Conservation (phyloP, 495 filamentous ascomycete species). For the Entonaema liquescens region DNA sequence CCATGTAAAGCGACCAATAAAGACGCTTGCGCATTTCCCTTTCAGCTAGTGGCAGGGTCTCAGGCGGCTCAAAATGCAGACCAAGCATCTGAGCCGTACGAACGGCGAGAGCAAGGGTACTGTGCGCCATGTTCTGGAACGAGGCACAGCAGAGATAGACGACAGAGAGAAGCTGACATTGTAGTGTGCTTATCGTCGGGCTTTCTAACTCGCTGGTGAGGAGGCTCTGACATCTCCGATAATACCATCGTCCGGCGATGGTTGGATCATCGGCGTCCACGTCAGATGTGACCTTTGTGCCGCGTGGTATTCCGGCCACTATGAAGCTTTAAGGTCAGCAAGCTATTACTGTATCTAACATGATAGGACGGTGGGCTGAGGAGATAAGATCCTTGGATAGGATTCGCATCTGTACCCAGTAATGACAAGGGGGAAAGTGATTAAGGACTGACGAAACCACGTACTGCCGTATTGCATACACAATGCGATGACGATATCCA, state of each 20-base stretch:
- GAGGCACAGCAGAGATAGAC: slow-evolving; percentile 1
- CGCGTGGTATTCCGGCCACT: neutral
- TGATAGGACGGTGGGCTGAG: neutral
- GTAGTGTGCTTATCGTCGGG: slow-evolving; percentile 1
- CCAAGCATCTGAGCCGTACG: slow-evolving; percentile 1
- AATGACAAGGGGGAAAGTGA: neutral
- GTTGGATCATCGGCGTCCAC: neutral
- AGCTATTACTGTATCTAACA: neutral
- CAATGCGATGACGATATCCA: slow-evolving; percentile 5
- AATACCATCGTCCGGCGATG: neutral
- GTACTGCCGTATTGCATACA: slow-evolving; percentile 2
- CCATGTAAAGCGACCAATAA: slow-evolving; percentile 1
- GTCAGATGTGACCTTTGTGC: neutral
- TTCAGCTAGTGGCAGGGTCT: neutral
- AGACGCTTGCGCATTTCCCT: neutral
- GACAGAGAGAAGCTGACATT: neutral
- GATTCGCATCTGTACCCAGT: neutral
- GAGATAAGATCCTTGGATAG: neutral
- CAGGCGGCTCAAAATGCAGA: neutral
- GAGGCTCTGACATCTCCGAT: slow-evolving; percentile 1
- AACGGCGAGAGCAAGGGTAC: neutral
- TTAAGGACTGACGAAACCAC: neutral
- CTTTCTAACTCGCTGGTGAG: neutral
- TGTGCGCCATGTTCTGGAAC: slow-evolving; percentile 3
- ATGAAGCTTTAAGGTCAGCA: neutral